Percentiles rank a stretch among this genome's conserved stretches.
These are phyloP conservation scores for Trichoderma citrinoviride DNA, from an alignment of 2,329 filamentous ascomycete genomes.

Conservation along the genomic window DNA sequence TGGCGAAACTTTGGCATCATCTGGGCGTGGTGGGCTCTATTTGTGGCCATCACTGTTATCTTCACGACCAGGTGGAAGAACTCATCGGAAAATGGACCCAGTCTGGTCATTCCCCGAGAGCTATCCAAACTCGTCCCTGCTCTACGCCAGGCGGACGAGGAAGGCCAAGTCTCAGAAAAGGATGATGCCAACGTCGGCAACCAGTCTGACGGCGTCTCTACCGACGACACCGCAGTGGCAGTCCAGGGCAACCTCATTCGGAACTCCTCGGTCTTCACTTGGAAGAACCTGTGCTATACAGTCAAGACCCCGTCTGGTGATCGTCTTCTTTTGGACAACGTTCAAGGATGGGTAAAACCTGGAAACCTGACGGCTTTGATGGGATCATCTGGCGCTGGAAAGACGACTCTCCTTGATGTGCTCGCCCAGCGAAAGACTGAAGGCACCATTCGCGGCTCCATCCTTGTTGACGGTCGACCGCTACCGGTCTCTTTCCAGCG, in stretches of 20 bases:
- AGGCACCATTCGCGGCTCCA: slow-evolving; percentile 70
- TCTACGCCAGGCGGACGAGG: slow-evolving; percentile 46
- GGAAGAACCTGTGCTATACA: slow-evolving; percentile 69
- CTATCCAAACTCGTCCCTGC: slow-evolving; percentile 41
- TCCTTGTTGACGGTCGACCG: slow-evolving; percentile 71
- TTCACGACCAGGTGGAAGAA: slow-evolving; percentile 57
- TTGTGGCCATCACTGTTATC: slow-evolving; percentile 56
- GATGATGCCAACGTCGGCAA: slow-evolving; percentile 9
- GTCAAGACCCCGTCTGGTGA: slow-evolving; percentile 61
- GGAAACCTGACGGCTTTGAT: slow-evolving; percentile 77
- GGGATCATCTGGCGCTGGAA: slow-evolving; percentile 78
- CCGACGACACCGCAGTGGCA: slow-evolving; percentile 26
- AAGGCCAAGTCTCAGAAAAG: slow-evolving; percentile 39
- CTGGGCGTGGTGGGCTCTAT: slow-evolving; percentile 62
- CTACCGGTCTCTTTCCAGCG: slow-evolving; percentile 73
- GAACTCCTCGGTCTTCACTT: slow-evolving; percentile 70
- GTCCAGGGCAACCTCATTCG: slow-evolving; percentile 45
- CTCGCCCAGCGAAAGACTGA: slow-evolving; percentile 77
- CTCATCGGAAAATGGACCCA: slow-evolving; percentile 49
- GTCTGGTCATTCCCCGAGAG: slow-evolving; percentile 62
- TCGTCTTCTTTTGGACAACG: slow-evolving; percentile 71
- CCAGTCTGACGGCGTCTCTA: slow-evolving; percentile 8
- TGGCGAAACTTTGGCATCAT: slow-evolving; percentile 63
- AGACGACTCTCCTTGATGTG: slow-evolving; percentile 81
- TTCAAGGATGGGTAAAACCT: slow-evolving; percentile 81